phyloP scores from a whole-genome alignment of 2,329 filamentous ascomycete genomes.

The Trichophyton schoenleinii region DNA sequence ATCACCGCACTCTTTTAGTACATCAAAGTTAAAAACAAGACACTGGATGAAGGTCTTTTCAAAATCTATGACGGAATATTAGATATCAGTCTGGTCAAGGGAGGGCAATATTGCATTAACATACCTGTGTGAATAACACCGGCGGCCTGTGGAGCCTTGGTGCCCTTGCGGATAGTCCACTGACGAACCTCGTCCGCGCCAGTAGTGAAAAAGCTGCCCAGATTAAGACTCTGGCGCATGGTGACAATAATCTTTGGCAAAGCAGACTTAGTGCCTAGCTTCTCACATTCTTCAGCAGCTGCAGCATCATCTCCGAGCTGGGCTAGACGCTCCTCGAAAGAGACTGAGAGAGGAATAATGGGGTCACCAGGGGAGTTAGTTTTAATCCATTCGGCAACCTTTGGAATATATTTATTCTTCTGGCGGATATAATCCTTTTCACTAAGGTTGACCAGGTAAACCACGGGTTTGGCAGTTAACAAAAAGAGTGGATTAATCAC shows the following conservation, averaged over 20 bases:
- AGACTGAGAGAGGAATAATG: conserved; percentile 84
- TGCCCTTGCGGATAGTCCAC: conserved; percentile 93
- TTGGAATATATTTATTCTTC: conserved; percentile 98
- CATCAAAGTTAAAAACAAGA: conserved; percentile 79
- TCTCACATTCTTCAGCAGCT: conserved; percentile 77
- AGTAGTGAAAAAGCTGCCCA: conserved; percentile 94
- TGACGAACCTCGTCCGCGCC: conserved; percentile 93
- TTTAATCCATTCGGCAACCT: conserved; percentile 93
- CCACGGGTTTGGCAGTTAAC: conserved; percentile 89
- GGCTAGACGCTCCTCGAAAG: conserved; percentile 83
- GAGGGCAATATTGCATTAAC: not conserved
- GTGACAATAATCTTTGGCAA: conserved; percentile 82
- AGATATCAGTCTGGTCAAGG: not conserved
- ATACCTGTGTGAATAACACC: conserved; percentile 80
- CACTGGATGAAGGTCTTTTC: conserved; percentile 99
- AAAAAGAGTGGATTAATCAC: conserved; percentile 94
- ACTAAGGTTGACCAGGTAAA: conserved; percentile 92
- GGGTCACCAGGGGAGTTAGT: conserved; percentile 75
- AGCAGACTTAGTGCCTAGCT: conserved; percentile 69
- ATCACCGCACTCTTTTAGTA: conserved; percentile 74
- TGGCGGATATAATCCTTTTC: conserved; percentile 96
- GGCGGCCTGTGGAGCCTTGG: conserved; percentile 92
- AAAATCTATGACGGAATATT: conserved; percentile 48
- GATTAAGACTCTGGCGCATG: conserved; percentile 84
- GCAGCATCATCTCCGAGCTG: conserved; percentile 65